These are phyloP conservation scores for Lepidopterella palustris DNA, from an alignment of 495 filamentous ascomycete genomes.

Conservation along the genomic window DNA sequence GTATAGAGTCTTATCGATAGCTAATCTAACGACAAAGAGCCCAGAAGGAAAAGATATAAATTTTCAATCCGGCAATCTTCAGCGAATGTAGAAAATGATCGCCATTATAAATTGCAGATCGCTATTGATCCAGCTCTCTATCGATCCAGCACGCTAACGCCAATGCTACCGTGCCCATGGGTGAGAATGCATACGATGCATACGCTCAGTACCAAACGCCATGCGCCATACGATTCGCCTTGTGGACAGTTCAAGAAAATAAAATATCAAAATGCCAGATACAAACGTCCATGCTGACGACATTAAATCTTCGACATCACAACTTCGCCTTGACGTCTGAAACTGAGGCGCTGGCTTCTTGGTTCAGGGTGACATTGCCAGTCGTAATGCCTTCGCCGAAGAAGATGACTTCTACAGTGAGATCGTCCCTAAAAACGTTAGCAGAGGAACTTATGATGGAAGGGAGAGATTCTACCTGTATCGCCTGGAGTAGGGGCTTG, in stretches of 20 bases:
- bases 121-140: too few species aligned
- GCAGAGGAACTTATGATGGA: background rate
- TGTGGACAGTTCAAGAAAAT: too few species aligned
- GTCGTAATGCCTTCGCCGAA: slow-evolving; percentile 73
- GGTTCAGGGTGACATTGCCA: slow-evolving; percentile 72
- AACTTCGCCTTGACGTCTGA: slow-evolving; percentile 54
- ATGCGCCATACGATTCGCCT: background rate
- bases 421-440: slow-evolving; percentile 61
- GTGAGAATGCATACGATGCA: too few species aligned
- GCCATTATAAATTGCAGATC: too few species aligned
- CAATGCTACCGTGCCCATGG: background rate
- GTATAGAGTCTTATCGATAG: too few species aligned
- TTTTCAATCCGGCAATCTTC: too few species aligned
- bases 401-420: slow-evolving; percentile 98
- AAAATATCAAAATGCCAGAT: background rate
- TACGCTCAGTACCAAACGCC: background rate
- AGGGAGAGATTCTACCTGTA: slow-evolving; percentile 73
- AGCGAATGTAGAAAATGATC: too few species aligned
- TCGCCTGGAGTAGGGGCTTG: slow-evolving; percentile 79
- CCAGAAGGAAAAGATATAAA: too few species aligned
- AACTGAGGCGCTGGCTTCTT: slow-evolving; percentile 68
- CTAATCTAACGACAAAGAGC: too few species aligned
- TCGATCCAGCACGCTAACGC: too few species aligned
- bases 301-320: slow-evolving; percentile 28
- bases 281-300: background rate